A percentile compares a stretch with the other conserved stretches of the same genome.
Evolutionary conservation across 495 filamentous ascomycete species (phyloP).

Genomic region (Podospora pseudopauciseta): DNA sequence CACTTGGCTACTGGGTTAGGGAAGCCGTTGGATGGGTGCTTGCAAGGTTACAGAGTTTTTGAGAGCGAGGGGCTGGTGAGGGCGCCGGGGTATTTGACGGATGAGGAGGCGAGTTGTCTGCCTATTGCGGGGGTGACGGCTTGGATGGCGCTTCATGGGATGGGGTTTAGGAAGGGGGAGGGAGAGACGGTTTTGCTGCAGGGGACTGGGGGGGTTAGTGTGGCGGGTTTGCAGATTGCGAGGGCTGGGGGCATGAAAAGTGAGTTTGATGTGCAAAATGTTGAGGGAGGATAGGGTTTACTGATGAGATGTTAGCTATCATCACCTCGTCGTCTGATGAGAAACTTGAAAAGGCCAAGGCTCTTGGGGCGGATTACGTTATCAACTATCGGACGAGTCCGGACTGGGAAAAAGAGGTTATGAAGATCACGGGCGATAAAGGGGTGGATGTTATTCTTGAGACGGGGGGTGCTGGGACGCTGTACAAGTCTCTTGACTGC

Average conservation of each 20-base stretch:
- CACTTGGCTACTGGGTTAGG: too few species aligned
- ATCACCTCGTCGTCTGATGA: not conserved
- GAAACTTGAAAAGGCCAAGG: not conserved
- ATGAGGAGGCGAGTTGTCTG: slow-evolving; percentile 24
- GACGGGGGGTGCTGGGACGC: too few species aligned
- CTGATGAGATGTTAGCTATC: not conserved
- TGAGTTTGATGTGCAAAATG: too few species aligned
- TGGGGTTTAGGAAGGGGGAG: not conserved
- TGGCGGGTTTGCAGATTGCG: too few species aligned
- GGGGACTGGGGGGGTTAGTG: too few species aligned
- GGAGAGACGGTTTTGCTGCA: not conserved
- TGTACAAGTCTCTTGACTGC: too few species aligned
- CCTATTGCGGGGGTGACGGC: not conserved
- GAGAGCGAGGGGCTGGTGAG: slow-evolving; percentile 26
- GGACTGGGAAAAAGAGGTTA: too few species aligned
- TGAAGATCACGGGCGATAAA: too few species aligned
- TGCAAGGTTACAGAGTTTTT: slow-evolving; percentile 33
- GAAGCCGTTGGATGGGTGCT: slow-evolving; percentile 22
- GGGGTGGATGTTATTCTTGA: too few species aligned
- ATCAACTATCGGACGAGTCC: too few species aligned
- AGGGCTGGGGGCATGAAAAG: too few species aligned
- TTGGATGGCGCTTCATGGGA: not conserved
- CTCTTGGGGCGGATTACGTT: not conserved
- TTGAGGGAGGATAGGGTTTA: too few species aligned
- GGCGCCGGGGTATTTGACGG: slow-evolving; percentile 27